These are phyloP conservation scores for Wickerhamiella lipophila DNA, from an alignment of 805 yeast species.

Conservation along the genomic window DNA sequence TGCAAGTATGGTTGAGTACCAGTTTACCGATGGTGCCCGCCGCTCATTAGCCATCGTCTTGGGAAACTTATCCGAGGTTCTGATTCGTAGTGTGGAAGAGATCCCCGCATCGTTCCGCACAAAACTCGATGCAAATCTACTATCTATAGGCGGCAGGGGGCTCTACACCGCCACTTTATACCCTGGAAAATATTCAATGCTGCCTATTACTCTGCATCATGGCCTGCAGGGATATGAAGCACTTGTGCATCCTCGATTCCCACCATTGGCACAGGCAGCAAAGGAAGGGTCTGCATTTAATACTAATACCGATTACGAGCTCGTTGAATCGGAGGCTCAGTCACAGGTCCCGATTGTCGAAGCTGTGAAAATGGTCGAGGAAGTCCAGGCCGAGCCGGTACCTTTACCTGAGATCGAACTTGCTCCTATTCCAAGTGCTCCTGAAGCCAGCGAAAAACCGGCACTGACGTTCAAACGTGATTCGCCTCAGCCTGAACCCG, in stretches of 20 bases:
- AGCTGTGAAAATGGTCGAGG: neutral
- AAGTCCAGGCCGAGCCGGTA: neutral
- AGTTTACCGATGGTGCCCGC: neutral
- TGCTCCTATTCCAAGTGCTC: neutral
- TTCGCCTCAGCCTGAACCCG: neutral
- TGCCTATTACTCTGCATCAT: constrained; percentile 49
- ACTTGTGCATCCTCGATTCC: constrained; percentile 23
- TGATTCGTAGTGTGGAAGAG: constrained; percentile 36
- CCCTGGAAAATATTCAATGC: constrained; percentile 56
- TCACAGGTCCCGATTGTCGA: neutral
- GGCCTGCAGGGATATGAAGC: constrained; percentile 18
- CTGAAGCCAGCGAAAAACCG: neutral
- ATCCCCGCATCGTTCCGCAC: constrained; percentile 54
- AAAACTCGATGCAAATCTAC: constrained; percentile 37
- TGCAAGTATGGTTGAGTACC: neutral
- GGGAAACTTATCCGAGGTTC: constrained; percentile 34
- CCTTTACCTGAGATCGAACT: constrained; percentile 4
- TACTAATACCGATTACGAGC: neutral
- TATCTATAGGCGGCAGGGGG: constrained; percentile 21
- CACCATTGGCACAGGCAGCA: constrained; percentile 15
- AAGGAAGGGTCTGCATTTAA: no score
- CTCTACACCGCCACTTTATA: constrained; percentile 48
- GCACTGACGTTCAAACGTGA: neutral
- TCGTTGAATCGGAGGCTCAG: constrained; percentile 1
- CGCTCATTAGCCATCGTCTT: constrained; percentile 2